These are phyloP conservation scores for Vaucheria bursata DNA, from an alignment of 352 stramenopile species.

Conservation along the genomic window DNA sequence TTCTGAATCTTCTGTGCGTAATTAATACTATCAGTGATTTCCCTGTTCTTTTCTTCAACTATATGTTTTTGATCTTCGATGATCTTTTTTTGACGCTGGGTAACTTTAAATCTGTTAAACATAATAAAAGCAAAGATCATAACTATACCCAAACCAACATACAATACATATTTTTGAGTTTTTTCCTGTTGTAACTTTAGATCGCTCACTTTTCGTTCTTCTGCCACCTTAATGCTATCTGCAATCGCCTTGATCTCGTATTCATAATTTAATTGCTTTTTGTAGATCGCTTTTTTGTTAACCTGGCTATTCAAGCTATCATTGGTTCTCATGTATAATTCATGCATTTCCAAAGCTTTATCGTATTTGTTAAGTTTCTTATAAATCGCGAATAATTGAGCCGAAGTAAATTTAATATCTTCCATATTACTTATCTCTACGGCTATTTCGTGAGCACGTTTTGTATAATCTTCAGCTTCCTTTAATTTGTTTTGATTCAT, in stretches of 20 bases:
- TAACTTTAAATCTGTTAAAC: background rate
- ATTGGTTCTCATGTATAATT: background rate
- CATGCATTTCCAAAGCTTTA: background rate
- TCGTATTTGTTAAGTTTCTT: background rate
- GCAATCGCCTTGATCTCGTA: background rate
- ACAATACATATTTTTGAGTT: background rate
- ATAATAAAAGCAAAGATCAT: background rate
- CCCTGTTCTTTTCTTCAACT: background rate
- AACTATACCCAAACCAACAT: background rate
- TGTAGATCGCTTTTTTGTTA: background rate
- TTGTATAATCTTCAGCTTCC: background rate
- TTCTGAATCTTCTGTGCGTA: background rate
- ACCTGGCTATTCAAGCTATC: background rate
- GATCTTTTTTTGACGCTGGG: background rate
- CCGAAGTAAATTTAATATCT: background rate
- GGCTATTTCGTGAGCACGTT: background rate
- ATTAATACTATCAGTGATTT: conserved; percentile 1
- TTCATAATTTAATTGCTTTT: background rate
- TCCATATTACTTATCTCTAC: background rate
- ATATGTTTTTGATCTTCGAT: background rate
- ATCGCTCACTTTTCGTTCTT: background rate
- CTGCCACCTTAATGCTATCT: background rate
- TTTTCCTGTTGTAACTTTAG: background rate
- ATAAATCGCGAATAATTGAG: background rate
- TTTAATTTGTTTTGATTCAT: background rate